A percentile compares a stretch with the other conserved stretches of the same genome.
Conservation (phyloP, 148 eudicot genomes). For the Suaeda aralocaspica region DNA sequence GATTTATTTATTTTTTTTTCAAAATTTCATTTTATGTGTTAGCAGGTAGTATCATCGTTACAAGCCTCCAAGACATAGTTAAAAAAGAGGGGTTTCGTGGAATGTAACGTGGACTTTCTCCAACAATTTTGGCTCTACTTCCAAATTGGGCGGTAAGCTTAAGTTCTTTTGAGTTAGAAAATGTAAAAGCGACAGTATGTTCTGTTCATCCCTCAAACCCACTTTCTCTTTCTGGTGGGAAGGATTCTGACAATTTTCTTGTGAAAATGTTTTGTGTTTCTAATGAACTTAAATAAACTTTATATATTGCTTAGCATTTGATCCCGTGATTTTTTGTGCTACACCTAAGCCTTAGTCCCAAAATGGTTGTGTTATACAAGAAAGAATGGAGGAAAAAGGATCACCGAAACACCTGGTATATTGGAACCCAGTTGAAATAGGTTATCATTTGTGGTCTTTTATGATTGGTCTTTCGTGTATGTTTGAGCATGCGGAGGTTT, state of each 20-base stretch:
- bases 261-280: background rate
- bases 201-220: background rate
- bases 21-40: background rate
- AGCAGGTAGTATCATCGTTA: slow-evolving; percentile 78
- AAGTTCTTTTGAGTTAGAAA: slow-evolving; percentile 6
- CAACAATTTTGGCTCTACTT: slow-evolving; percentile 82
- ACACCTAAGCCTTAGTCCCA: too few relatives aligned
- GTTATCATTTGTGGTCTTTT: too few relatives aligned
- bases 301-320: background rate
- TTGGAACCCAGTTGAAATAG: too few relatives aligned
- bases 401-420: too few relatives aligned
- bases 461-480: too few relatives aligned
- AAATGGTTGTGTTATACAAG: too few relatives aligned
- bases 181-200: slow-evolving; percentile 4
- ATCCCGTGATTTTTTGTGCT: too few relatives aligned
- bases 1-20: background rate
- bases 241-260: background rate
- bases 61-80: slow-evolving; percentile 64
- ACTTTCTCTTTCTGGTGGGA: background rate
- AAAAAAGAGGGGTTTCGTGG: slow-evolving; percentile 74
- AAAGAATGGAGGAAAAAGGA: too few relatives aligned
- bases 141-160: slow-evolving; percentile 96
- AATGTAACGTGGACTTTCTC: slow-evolving; percentile 90
- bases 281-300: too few relatives aligned
- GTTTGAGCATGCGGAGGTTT: too few relatives aligned